Percentiles rank a stretch among this genome's conserved stretches.
These are phyloP conservation scores for Wickerhamiella alocasiicola DNA, from an alignment of 805 yeast genomes.

Conservation along the genomic window DNA sequence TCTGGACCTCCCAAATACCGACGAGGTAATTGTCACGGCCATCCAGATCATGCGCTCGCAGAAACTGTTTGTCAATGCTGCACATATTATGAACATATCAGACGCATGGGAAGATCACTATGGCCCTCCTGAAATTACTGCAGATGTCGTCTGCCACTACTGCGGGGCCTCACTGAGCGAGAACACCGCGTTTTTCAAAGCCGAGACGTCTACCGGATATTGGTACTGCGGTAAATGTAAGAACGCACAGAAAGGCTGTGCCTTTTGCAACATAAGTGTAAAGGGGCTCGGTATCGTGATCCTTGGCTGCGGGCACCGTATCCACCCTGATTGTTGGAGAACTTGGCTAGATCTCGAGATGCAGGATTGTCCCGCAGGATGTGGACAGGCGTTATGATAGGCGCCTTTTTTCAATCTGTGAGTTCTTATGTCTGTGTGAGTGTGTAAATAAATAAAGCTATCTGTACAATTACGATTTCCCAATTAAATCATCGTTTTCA, in stretches of 20 bases:
- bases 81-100: constrained; percentile 32
- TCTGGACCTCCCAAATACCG: constrained; percentile 8
- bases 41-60: constrained; percentile 13
- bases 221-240: constrained; percentile 79
- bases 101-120: constrained; percentile 8
- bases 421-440: background rate
- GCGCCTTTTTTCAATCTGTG: no score
- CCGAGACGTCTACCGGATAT: constrained; percentile 41
- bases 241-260: constrained; percentile 51
- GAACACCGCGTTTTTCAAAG: constrained; percentile 20
- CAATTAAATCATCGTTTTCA: constrained; percentile 3
- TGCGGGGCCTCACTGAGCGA: constrained; percentile 27
- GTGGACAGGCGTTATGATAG: constrained; percentile 29
- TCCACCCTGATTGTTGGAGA: constrained; percentile 68
- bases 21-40: constrained; percentile 16
- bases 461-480: background rate
- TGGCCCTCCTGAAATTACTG: constrained; percentile 26
- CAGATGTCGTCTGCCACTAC: constrained; percentile 37
- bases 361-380: constrained; percentile 72
- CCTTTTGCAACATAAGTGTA: constrained; percentile 65
- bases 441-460: background rate
- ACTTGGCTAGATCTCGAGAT: constrained; percentile 63
- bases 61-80: constrained; percentile 39
- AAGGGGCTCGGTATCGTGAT: constrained; percentile 52
- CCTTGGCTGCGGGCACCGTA: constrained; percentile 73